Base-by-base conservation (phyloP, 1,284 basidiomycete genomes). In the Austroboletus rostrupii region DNA sequence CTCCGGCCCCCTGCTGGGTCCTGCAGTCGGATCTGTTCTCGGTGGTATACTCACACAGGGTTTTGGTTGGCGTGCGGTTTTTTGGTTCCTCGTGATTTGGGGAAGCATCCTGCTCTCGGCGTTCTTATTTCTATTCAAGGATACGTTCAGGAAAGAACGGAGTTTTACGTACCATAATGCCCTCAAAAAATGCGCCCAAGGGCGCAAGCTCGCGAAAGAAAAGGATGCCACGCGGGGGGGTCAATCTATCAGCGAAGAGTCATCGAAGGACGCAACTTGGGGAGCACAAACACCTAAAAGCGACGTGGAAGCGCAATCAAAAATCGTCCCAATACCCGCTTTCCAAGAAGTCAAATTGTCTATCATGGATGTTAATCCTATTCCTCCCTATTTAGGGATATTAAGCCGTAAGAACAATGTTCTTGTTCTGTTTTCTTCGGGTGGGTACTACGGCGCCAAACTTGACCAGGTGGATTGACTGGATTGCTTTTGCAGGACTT, bases 101-200 rank as follows among this genome's bases (percentile, higher is more conserved):
- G 80, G 80, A 9, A 81, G 79, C 2, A 50, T 77, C 20, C 81
- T 77, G 53, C 73, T 80, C 47, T 41, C 79, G 26, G 70, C 76
- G 14, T 91, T 92, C 68, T 52, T 84, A 33, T 64, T 86, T 46
- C 78, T 82, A 55, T 87, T 92, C 73, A 80, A 80, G 49, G 92
- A 95, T 61, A 92, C 90, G 0, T 95, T 90, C 71, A 79, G 92
- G 20, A 75, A 76, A 54, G 59, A 94, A 62, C 81, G 92, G 23
- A 91, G 88, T 54, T 66, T 85, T 19, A 77, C 81, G 5, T 94
- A 92, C 61, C 88, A 91, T 61, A 75, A 72, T 19, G 79, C 82
- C 9, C 62, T 85, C 28, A 73, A 65, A 26, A 26, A 26, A 26
- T 7, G 23, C 23, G 9, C 9, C 1, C 3, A 26, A 8, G 52